Evolutionary conservation across 2,329 filamentous ascomycete genomes (phyloP).

Genomic region (Harringtonia aguacate): DNA sequence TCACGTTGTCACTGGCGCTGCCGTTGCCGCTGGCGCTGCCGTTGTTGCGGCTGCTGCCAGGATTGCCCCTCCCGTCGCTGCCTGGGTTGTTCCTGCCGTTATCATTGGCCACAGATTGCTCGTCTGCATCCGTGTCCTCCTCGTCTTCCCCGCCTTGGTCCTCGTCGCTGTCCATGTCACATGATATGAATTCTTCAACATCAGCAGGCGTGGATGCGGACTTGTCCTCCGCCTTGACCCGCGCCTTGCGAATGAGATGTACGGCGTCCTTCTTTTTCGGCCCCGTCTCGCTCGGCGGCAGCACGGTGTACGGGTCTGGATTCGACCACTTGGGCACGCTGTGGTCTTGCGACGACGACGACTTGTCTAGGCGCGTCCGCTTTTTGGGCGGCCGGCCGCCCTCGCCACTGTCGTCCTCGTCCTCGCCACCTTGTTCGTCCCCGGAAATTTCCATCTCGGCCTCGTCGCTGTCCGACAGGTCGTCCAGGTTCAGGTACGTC

Average conservation of each 20-base stretch:
- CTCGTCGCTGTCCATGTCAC: conserved; percentile 53
- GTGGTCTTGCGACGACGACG: background rate
- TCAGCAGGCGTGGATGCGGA: conserved; percentile 42
- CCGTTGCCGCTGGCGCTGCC: conserved; percentile 3
- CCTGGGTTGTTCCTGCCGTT: background rate
- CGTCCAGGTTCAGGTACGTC: conserved; percentile 44
- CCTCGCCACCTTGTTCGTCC: conserved; percentile 20
- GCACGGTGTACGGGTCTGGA: conserved; percentile 81
- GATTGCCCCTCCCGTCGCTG: background rate
- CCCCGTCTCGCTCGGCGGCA: conserved; percentile 64
- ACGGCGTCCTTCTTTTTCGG: conserved; percentile 80
- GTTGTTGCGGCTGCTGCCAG: background rate
- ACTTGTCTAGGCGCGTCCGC: conserved; percentile 5
- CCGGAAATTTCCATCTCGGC: conserved; percentile 55
- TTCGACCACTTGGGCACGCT: conserved; percentile 77
- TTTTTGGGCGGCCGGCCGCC: conserved; percentile 12
- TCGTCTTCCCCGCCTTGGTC: conserved; percentile 13
- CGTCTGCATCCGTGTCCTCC: background rate
- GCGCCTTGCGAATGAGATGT: conserved; percentile 82
- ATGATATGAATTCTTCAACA: conserved; percentile 81
- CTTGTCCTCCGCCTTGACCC: conserved; percentile 42
- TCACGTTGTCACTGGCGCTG: background rate
- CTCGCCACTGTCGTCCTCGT: conserved; percentile 22
- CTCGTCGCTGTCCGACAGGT: conserved; percentile 53
- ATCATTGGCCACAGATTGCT: background rate